These are phyloP conservation scores for Cyberlindnera euphorbiiphila DNA, from an alignment of 805 yeast species.

Conservation along the genomic window DNA sequence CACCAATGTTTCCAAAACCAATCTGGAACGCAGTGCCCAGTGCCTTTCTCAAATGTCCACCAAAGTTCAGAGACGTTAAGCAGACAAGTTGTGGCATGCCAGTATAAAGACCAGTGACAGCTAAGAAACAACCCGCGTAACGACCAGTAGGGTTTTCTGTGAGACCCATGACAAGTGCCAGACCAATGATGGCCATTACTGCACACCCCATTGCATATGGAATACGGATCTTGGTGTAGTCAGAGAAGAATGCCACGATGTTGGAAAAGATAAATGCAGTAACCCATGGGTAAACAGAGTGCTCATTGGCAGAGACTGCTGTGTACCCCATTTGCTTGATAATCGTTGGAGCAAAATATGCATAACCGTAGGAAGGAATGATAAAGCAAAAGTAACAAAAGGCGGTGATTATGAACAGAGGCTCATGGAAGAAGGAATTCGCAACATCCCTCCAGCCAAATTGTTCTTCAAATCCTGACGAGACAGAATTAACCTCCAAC, in stretches of 20 bases:
- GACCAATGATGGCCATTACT: constrained; percentile 31
- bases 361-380: constrained; percentile 37
- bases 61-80: constrained; percentile 36
- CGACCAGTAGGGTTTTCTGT: constrained; percentile 36
- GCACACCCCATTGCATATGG: constrained; percentile 36
- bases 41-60: constrained; percentile 37
- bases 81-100: constrained; percentile 36
- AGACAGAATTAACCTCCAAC: constrained; percentile 35
- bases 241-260: constrained; percentile 60
- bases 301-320: constrained; percentile 70
- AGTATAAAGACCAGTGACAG: constrained; percentile 36
- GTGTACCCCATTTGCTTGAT: constrained; percentile 45
- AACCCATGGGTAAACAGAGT: constrained; percentile 85
- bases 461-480: constrained; percentile 34
- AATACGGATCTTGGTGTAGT: constrained; percentile 44
- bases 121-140: constrained; percentile 37
- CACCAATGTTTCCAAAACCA: constrained; percentile 39
- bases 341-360: constrained; percentile 43
- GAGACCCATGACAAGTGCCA: constrained; percentile 34
- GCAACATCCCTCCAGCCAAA: constrained; percentile 37
- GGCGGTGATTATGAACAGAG: constrained; percentile 44
- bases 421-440: constrained; percentile 41
- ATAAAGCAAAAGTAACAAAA: constrained; percentile 36
- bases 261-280: constrained; percentile 67
- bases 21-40: constrained; percentile 37